These are phyloP conservation scores for Harrya chromipes DNA, from an alignment of 768 basidiomycete species.

Conservation along the genomic window DNA sequence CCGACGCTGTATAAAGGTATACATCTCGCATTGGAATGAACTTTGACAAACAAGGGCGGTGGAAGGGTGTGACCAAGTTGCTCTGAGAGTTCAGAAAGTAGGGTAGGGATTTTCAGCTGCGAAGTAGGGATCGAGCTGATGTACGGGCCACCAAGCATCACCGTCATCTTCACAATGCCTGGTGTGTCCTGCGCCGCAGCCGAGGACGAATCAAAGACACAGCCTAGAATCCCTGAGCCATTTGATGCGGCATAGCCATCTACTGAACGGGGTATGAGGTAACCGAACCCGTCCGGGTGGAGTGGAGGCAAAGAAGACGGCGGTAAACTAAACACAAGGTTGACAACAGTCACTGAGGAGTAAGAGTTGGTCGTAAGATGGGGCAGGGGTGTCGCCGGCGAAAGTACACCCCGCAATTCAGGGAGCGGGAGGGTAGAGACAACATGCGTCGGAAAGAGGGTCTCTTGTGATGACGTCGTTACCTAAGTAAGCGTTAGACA, in stretches of 20 bases:
- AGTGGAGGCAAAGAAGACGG: slow-evolving; percentile 41
- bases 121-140: slow-evolving; percentile 9
- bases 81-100: slow-evolving; percentile 34
- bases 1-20: slow-evolving; percentile 79
- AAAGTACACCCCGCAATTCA: slow-evolving; percentile 43
- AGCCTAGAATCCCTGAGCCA: slow-evolving; percentile 64
- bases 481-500: slow-evolving; percentile 26
- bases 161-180: slow-evolving; percentile 71
- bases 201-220: slow-evolving; percentile 86
- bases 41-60: slow-evolving; percentile 49
- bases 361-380: slow-evolving; percentile 66
- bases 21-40: slow-evolving; percentile 57
- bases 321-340: slow-evolving; percentile 69
- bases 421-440: slow-evolving; percentile 77
- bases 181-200: slow-evolving; percentile 55
- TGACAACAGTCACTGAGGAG: slow-evolving; percentile 85
- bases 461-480: slow-evolving; percentile 30
- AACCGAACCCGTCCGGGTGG: slow-evolving; percentile 89
- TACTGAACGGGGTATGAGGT: slow-evolving; percentile 80
- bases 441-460: slow-evolving; percentile 54
- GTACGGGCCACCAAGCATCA: slow-evolving; percentile 89
- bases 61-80: slow-evolving; percentile 52
- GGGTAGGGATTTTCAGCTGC: slow-evolving; percentile 24
- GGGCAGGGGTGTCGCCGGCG: slow-evolving; percentile 45
- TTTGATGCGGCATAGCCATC: slow-evolving; percentile 44